phyloP scores from a whole-genome alignment of 116 monocot species.

The Papilionanthe hybrid region DNA sequence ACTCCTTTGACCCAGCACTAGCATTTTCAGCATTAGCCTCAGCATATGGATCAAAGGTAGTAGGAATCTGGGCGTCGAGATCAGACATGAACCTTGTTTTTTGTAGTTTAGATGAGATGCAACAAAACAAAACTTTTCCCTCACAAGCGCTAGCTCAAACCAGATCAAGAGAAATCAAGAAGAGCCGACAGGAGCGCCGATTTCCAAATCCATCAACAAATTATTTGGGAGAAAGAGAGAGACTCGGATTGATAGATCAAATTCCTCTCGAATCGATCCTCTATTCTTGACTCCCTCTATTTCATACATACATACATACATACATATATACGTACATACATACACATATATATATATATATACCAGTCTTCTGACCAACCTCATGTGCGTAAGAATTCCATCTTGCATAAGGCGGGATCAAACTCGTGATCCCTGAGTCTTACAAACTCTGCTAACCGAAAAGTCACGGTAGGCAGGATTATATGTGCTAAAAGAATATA shows the following conservation, averaged over 20 bases:
- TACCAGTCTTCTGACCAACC: too few species aligned
- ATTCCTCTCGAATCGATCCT: not conserved
- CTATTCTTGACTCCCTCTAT: not conserved
- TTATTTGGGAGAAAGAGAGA: not conserved
- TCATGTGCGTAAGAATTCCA: too few species aligned
- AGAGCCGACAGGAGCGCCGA: not conserved
- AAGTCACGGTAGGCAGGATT: too few species aligned
- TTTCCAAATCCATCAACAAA: not conserved
- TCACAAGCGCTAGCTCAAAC: not conserved
- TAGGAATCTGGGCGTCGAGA: slow-evolving; percentile 21
- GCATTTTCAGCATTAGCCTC: slow-evolving; percentile 27
- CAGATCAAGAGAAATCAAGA: not conserved
- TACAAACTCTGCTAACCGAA: too few species aligned
- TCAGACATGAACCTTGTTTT: slow-evolving; percentile 28
- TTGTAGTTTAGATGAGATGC: not conserved
- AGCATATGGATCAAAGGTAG: slow-evolving; percentile 27
- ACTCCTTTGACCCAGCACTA: slow-evolving; percentile 32
- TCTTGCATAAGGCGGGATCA: too few species aligned
- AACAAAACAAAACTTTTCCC: not conserved
- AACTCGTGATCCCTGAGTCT: too few species aligned
- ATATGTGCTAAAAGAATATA: too few species aligned
- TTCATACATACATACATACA: too few species aligned
- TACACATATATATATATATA: too few species aligned
- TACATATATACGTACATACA: too few species aligned
- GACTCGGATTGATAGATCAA: not conserved